phyloP scores from a whole-genome alignment of 352 stramenopile species.

The Peronosclerospora sorghi region DNA sequence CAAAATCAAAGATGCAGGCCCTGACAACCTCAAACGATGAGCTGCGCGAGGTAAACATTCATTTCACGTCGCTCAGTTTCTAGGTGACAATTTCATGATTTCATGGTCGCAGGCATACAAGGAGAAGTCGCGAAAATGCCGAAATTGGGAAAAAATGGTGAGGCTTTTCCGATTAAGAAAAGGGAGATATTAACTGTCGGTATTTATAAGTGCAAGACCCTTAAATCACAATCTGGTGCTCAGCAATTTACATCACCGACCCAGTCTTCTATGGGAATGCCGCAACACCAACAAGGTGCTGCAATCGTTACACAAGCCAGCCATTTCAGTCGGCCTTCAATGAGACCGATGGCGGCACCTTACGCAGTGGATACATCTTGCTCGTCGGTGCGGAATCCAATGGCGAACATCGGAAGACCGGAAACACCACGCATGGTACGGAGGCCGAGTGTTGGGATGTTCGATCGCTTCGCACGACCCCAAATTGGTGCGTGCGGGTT shows the following conservation, averaged over 20 bases:
- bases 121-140: conserved; percentile 75
- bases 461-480: conserved; percentile 54
- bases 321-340: conserved; percentile 35
- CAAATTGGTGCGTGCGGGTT: conserved; percentile 31
- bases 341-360: conserved; percentile 26
- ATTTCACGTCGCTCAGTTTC: neutral
- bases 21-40: conserved; percentile 69
- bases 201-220: conserved; percentile 43
- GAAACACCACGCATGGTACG: conserved; percentile 42
- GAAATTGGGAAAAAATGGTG: conserved; percentile 85
- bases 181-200: neutral
- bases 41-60: conserved; percentile 42
- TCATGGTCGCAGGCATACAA: conserved; percentile 53
- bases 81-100: neutral
- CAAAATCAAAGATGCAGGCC: conserved; percentile 69
- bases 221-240: conserved; percentile 39
- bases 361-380: conserved; percentile 13
- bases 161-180: neutral
- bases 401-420: conserved; percentile 19
- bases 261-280: conserved; percentile 29
- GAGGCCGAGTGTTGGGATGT: conserved; percentile 37
- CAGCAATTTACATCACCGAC: conserved; percentile 54
- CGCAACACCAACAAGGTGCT: conserved; percentile 15
- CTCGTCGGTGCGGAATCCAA: conserved; percentile 21
- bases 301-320: conserved; percentile 21